Evolutionary conservation across 1,139 yeast genomes (phyloP), one percentile per base, ranked within the genome.

Genomic region (Saccharomycopsis hybrid): DNA sequence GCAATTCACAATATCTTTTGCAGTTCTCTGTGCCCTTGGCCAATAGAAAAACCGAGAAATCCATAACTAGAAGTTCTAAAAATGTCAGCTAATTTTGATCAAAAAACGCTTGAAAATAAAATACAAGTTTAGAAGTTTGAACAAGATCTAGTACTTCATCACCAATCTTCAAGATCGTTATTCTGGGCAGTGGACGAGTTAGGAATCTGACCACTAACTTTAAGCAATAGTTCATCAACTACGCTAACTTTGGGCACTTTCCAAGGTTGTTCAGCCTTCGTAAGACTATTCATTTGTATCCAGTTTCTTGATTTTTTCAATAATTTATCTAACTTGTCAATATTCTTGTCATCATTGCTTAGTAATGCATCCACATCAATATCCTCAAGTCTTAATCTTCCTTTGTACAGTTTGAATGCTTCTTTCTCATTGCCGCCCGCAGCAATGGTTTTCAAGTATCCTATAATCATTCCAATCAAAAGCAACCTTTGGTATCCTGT

Each of bases 401-500:
- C 52, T 37, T 46, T 49, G 43, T 32, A 28, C 29, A 38, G 33
- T 9, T 39, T 33, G 32, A 38, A 44, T 29, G n/a, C 31, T 8
- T 39, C 31, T 25, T 28, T 13, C 3, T 27, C 38, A 11, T 24
- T 35, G 31, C 18, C 25, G 35, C 31, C 9, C 9, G 42, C 39
- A 4, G 41, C n/a, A 7, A 43, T 33, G 9, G 37, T 35, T 27
- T 44, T 39, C 18, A 52, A 33, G 35, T 37, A 44, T 25, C 51
- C 53, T 24, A 32, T 11, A 13, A 52, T 32, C 44, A 50, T 44
- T 3, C 55, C 55, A 11, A 52, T 32, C 18, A 47, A 37, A 5
- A 52, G 18, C 24, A 50, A 18, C 31, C 53, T 31, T 43, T 52
- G 55, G 44, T 47, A 52, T 5, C 53, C 55, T 5, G 55, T 52